A percentile compares a stretch with the other conserved stretches of the same genome.
Conservation (phyloP, 345 rosid species). For the Euphorbia tirucalli region DNA sequence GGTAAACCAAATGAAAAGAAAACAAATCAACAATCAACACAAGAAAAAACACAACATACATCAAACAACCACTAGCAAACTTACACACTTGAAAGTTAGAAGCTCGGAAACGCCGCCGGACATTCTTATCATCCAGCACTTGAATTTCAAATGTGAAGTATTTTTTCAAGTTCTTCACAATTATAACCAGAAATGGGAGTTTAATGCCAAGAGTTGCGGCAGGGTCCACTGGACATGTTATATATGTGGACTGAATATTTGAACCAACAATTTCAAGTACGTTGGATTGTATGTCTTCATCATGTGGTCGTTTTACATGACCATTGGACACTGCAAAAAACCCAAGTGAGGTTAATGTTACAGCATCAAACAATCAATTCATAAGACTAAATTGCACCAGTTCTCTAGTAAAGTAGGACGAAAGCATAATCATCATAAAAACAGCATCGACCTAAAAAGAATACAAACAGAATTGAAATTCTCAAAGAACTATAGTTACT, state of each 20-base stretch:
- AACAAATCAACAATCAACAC: neutral
- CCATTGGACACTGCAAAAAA: slow-evolving; percentile 68
- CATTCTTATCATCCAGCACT: slow-evolving; percentile 94
- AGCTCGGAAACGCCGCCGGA: slow-evolving; percentile 92
- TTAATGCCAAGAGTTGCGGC: slow-evolving; percentile 94
- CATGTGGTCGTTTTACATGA: slow-evolving; percentile 22
- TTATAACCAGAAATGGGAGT: slow-evolving; percentile 88
- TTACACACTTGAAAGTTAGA: slow-evolving; percentile 97
- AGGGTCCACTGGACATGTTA: slow-evolving; percentile 91
- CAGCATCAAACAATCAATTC: no score
- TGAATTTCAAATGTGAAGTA: slow-evolving; percentile 97
- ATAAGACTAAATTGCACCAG: neutral
- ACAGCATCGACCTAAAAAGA: neutral
- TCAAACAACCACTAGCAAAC: slow-evolving; percentile 41
- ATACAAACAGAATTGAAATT: neutral
- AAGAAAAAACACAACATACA: slow-evolving; percentile 1
- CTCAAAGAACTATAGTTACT: no score
- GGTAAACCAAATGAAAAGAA: neutral
- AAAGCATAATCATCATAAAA: neutral
- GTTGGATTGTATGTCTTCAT: slow-evolving; percentile 28
- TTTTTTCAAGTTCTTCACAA: slow-evolving; percentile 86
- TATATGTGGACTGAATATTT: slow-evolving; percentile 81
- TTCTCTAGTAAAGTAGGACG: neutral
- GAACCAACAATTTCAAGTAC: slow-evolving; percentile 88
- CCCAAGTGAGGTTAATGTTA: neutral